Evolutionary conservation across 2,329 filamentous ascomycete genomes (phyloP).

Genomic region (Hymenoscyphus scutula): DNA sequence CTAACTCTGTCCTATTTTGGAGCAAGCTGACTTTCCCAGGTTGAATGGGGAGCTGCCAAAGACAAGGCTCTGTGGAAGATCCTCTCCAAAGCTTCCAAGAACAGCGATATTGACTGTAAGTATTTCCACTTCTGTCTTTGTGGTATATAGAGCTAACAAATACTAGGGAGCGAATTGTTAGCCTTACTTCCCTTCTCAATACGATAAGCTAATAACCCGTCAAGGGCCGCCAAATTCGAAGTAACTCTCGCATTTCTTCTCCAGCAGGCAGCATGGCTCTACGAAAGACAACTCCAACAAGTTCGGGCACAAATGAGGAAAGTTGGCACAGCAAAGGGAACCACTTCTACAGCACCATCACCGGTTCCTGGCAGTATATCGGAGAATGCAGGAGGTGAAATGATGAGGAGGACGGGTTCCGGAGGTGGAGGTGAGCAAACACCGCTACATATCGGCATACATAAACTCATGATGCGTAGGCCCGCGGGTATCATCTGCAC

Average conservation of each 20-base stretch:
- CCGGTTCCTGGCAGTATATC: constrained; percentile 53
- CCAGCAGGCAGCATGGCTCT: constrained; percentile 91
- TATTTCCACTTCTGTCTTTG: constrained; percentile 7
- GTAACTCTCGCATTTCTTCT: constrained; percentile 86
- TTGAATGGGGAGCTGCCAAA: constrained; percentile 84
- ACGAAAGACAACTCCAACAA: constrained; percentile 85
- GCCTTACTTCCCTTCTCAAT: constrained; percentile 31
- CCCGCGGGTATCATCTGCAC: constrained; percentile 30
- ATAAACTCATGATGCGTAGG: constrained; percentile 26
- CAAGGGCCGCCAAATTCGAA: constrained; percentile 71
- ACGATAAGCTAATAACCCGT: constrained; percentile 15
- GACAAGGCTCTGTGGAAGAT: constrained; percentile 89
- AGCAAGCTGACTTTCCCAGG: constrained; percentile 47
- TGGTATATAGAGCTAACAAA: constrained; percentile 19
- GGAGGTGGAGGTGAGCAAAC: constrained; percentile 39
- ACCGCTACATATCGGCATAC: neutral
- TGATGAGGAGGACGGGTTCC: constrained; percentile 52
- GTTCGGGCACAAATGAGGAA: constrained; percentile 88
- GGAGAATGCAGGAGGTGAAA: constrained; percentile 41
- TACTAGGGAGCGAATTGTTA: constrained; percentile 73
- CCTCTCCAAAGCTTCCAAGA: constrained; percentile 76
- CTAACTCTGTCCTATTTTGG: neutral
- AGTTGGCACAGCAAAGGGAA: constrained; percentile 56
- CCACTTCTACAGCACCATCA: constrained; percentile 55
- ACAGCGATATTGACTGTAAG: constrained; percentile 80